Conservation (phyloP, 2,329 filamentous ascomycete genomes). For the Rutstroemia sp. region DNA sequence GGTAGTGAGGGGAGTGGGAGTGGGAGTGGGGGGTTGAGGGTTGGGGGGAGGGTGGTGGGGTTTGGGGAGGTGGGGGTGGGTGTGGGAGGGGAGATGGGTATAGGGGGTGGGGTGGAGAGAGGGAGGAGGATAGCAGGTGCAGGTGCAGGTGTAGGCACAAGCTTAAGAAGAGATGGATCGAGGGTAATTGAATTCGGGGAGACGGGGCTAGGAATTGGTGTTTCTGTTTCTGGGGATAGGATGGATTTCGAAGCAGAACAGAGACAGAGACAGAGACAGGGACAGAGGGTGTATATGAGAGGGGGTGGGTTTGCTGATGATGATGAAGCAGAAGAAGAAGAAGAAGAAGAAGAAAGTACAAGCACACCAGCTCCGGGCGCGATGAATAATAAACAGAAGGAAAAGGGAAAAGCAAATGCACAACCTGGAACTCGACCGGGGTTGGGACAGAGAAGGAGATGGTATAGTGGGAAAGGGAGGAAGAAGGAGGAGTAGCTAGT, state of each 20-base stretch:
- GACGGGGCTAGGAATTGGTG: not conserved
- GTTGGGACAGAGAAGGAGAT: no score
- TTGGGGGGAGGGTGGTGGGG: no score
- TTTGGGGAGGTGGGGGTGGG: no score
- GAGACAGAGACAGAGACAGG: not conserved
- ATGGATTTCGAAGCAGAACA: no score
- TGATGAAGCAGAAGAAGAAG: not conserved
- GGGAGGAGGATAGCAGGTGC: not conserved
- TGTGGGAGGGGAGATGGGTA: constrained; percentile 1
- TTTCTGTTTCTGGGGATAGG: not conserved
- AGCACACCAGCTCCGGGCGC: no score
- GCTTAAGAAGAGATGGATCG: not conserved
- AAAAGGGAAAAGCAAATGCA: no score
- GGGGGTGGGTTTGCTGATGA: not conserved
- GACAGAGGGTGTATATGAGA: not conserved
- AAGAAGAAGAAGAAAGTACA: not conserved
- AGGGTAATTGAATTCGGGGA: not conserved
- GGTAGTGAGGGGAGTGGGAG: no score
- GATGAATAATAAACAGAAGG: no score
- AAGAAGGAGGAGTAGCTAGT: no score
- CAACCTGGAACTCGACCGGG: no score
- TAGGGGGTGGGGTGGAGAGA: constrained; percentile 10
- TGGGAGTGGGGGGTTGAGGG: no score
- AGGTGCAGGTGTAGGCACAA: not conserved
- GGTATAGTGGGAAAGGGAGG: no score